Evolutionary conservation across 2,329 filamentous ascomycete species (phyloP).

Genomic region (Aspergillus amoenus): DNA sequence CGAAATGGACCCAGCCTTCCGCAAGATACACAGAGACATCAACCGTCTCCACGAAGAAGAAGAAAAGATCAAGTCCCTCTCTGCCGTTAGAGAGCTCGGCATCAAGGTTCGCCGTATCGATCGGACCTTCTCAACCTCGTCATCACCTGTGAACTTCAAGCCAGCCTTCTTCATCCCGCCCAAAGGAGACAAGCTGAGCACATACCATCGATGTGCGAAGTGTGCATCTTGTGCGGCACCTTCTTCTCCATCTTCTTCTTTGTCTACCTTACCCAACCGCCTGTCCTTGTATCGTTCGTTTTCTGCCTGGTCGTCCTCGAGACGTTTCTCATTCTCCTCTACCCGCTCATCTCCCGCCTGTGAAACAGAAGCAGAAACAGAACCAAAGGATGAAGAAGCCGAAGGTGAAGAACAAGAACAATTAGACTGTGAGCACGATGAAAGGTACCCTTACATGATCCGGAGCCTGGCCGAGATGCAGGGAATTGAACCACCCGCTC

Average conservation of each 20-base stretch:
- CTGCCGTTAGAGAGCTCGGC: neutral
- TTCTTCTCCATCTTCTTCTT: neutral
- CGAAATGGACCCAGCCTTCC: neutral
- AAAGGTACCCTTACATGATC: neutral
- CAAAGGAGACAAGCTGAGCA: neutral
- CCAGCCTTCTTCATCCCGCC: neutral
- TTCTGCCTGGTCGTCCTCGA: neutral
- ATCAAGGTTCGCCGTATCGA: neutral
- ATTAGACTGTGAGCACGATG: neutral
- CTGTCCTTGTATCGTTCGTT: neutral
- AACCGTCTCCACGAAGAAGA: neutral
- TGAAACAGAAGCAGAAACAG: neutral
- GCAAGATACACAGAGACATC: neutral
- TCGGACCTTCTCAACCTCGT: neutral
- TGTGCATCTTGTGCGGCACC: neutral
- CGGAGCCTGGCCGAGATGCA: neutral
- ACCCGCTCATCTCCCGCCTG: neutral
- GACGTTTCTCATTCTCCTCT: neutral
- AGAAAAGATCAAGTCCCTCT: neutral
- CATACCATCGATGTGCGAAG: neutral
- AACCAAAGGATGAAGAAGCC: too few relatives aligned
- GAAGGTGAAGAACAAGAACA: too few relatives aligned
- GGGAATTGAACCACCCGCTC: neutral
- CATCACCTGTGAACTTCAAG: neutral
- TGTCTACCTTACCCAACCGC: neutral